Percentiles rank a stretch among this genome's conserved stretches.
phyloP scores from a whole-genome alignment of 1,139 yeast species.

The Maudiozyma humilis region DNA sequence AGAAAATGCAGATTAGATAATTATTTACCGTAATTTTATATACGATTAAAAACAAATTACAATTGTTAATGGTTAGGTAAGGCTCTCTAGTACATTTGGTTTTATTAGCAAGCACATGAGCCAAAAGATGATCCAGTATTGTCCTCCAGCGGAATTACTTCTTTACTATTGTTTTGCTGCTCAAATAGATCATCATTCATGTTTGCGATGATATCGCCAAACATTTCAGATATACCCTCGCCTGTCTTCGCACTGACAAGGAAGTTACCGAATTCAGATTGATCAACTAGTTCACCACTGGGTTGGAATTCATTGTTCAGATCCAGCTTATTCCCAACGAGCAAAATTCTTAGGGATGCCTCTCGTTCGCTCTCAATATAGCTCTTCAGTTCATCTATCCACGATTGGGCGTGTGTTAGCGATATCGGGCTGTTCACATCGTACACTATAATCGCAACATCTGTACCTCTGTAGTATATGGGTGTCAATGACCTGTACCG shows the following conservation, averaged over 20 bases:
- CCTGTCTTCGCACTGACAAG: constrained; percentile 74
- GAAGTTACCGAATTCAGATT: constrained; percentile 44
- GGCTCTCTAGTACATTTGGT: not conserved
- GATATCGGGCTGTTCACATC: constrained; percentile 61
- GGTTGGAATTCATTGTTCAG: constrained; percentile 34
- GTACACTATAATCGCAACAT: constrained; percentile 71
- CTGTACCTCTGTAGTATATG: constrained; percentile 80
- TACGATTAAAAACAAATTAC: too few relatives aligned
- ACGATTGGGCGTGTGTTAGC: constrained; percentile 79
- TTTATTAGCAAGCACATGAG: too few relatives aligned
- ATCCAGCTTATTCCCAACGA: constrained; percentile 78
- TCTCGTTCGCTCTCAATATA: constrained; percentile 57
- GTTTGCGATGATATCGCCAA: constrained; percentile 69
- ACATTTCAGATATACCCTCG: constrained; percentile 67
- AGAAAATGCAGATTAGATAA: not conserved
- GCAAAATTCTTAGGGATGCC: constrained; percentile 60
- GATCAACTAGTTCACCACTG: not conserved
- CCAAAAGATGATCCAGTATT: not conserved
- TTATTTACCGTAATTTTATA: constrained; percentile 4
- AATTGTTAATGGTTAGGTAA: not conserved
- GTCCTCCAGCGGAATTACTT: not conserved
- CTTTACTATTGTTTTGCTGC: not conserved
- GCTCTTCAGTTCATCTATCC: constrained; percentile 87
- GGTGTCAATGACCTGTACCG: constrained; percentile 74
- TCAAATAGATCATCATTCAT: constrained; percentile 42